Evolutionary conservation across 2,329 filamentous ascomycete species (phyloP), one percentile per base, ranked within the genome.

Genomic region (Microdochium trichocladiopsis): DNA sequence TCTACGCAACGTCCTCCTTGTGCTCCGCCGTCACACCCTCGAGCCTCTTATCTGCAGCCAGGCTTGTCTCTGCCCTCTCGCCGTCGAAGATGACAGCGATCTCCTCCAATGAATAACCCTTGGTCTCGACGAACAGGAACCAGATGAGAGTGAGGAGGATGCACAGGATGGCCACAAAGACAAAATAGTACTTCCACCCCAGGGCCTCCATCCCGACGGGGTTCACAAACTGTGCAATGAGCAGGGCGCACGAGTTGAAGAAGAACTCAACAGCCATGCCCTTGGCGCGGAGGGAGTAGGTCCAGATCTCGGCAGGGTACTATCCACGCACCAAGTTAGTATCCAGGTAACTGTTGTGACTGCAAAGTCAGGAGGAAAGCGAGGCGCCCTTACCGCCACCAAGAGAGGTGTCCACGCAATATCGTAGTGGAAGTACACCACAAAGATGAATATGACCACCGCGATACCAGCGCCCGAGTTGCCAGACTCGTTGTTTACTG

Each of bases 361-460:
- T 8, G 14, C 28, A 33, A 33, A 33, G n/a, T n/a, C n/a, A n/a
- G n/a, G n/a, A n/a, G n/a, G n/a, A n/a, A n/a, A n/a, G n/a, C n/a
- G n/a, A n/a, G n/a, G n/a, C n/a, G 41, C 16, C 21, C 41, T 45
- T 45, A 45, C 41, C 5, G 69, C 68, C 50, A 74, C 65, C 12
- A 76, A 66, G 3, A 78, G 63, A 52, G 73, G 72, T 3, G 74
- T 74, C 64, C 70, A 77, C 21, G 72, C 72, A 50, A 76, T 69
- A 43, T 72, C 65, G 59, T 78, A 72, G 54, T 70, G 64, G 49
- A 75, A 70, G 53, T 66, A 72, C 62, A 72, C 77, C 52, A 74
- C 64, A 58, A 72, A 80, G 23, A 80, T 70, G 57, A 71, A 72
- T 11, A 71, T 72, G 49, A 80, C 72, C 16, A 76, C 72, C 3